Base-by-base conservation (phyloP, 805 yeast species). In the Ogataea thermomethanolica region DNA sequence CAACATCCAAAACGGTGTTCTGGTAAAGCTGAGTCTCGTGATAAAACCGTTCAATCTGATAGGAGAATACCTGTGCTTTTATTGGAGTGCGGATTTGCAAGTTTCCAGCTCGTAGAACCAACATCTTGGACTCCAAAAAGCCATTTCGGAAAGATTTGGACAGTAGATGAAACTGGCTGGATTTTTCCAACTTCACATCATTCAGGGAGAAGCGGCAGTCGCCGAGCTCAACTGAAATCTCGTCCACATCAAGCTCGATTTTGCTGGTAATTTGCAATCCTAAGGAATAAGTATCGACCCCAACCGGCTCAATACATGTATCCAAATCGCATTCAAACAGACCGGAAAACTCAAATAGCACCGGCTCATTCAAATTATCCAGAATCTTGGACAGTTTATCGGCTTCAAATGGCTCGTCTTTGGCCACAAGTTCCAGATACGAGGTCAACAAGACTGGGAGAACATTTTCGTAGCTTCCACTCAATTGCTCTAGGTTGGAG, bases 401-500 rank as follows among this genome's bases (percentile, higher is more conserved):
- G 23, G 36, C 11, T 15, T 54, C 57, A 42, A 51, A 67, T 5
- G 52, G 53, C 21, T 59, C 45, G n/a, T 44, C 49, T 25, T 56
- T 55, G 4, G 50, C 48, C 8, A 56, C 44, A 13, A 58, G 43
- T 29, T 53, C 71, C 7, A 76, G 51, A 42, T 71, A 70, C 0
- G 77, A 65, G 2, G 51, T 53, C 8, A 71, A 43, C 7, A 74
- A 48, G n/a, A 64, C 52, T 2, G 53, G 54, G 7, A 50, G 21
- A 35, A 40, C 53, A 25, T 40, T 52, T 11, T 39, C 45, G 26
- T 46, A 48, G 0, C 37, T 42, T 44, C 50, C 49, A 32, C 49
- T 54, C 33, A 60, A 48, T 21, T 73, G 64, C 45, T 76, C 76
- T 26, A 89, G 67, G 51, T 95, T 87, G 28, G 78, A 78, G 22